Percentiles rank a stretch among this genome's conserved stretches.
These are phyloP conservation scores for Hirsutella rhossiliensis DNA, from an alignment of 2,329 filamentous ascomycete genomes.

Conservation along the genomic window DNA sequence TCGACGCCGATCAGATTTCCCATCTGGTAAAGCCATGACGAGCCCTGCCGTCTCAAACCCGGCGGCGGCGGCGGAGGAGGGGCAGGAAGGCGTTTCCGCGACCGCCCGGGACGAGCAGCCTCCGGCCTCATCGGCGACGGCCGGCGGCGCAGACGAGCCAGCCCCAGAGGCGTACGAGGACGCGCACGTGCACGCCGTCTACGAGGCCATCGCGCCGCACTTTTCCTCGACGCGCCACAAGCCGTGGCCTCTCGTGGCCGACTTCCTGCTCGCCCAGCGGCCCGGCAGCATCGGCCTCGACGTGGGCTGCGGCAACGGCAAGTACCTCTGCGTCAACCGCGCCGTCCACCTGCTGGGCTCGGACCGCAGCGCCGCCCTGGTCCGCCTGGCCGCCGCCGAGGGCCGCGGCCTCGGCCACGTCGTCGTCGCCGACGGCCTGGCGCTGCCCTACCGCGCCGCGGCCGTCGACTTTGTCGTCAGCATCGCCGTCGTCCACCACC, in stretches of 20 bases:
- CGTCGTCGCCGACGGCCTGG: constrained; percentile 69
- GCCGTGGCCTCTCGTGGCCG: constrained; percentile 86
- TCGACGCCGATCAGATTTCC: too few species aligned
- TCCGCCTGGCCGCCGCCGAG: constrained; percentile 31
- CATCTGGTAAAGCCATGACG: too few species aligned
- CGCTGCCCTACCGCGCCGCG: constrained; percentile 59
- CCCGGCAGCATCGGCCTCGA: constrained; percentile 75
- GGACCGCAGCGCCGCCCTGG: constrained; percentile 58
- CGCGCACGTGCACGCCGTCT: constrained; percentile 81
- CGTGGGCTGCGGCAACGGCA: constrained; percentile 93
- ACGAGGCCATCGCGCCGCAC: constrained; percentile 75
- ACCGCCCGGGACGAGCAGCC: not conserved
- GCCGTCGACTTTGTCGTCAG: constrained; percentile 75
- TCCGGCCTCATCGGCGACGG: not conserved
- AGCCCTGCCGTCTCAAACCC: too few species aligned
- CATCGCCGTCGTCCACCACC: constrained; percentile 88
- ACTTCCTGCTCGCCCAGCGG: constrained; percentile 55
- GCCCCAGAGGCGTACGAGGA: constrained; percentile 55
- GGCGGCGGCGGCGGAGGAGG: too few species aligned
- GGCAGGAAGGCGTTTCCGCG: too few species aligned
- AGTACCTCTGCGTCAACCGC: constrained; percentile 75
- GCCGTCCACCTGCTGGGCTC: constrained; percentile 71
- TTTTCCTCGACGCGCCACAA: constrained; percentile 70
- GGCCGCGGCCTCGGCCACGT: constrained; percentile 54
- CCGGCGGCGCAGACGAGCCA: not conserved